Conservation (phyloP, 306 rosid genomes). For the Styphnolobium japonicum region DNA sequence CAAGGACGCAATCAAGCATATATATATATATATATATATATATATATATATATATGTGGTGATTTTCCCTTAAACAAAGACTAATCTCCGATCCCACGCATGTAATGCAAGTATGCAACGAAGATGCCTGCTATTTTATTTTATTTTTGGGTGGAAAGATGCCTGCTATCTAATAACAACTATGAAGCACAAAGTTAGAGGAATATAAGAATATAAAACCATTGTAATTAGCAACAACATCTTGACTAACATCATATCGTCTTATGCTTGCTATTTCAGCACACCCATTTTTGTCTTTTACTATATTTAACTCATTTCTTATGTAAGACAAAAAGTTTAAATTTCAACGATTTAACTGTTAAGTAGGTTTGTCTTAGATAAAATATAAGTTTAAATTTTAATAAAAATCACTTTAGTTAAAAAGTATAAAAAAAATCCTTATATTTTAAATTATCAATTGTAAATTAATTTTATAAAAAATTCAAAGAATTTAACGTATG, state of each 20-base stretch:
- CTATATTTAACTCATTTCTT: background rate
- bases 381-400: no score
- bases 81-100: slow-evolving; percentile 19
- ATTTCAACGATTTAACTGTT: no score
- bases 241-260: background rate
- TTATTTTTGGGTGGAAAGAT: no score
- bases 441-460: no score
- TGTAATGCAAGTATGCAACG: no score
- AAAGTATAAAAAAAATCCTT: no score
- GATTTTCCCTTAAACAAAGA: background rate
- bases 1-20: background rate
- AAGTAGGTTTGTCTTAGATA: no score
- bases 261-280: background rate
- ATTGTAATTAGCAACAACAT: background rate
- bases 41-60: background rate
- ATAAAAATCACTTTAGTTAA: no score
- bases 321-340: background rate
- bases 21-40: no score
- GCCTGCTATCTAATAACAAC: background rate
- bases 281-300: background rate
- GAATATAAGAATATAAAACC: background rate
- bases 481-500: no score
- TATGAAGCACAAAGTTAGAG: background rate
- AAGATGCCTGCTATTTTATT: background rate
- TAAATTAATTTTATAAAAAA: no score